Base-by-base conservation (phyloP, 371 early-diverging fungal species). In the Pancytospora epiphaga region DNA sequence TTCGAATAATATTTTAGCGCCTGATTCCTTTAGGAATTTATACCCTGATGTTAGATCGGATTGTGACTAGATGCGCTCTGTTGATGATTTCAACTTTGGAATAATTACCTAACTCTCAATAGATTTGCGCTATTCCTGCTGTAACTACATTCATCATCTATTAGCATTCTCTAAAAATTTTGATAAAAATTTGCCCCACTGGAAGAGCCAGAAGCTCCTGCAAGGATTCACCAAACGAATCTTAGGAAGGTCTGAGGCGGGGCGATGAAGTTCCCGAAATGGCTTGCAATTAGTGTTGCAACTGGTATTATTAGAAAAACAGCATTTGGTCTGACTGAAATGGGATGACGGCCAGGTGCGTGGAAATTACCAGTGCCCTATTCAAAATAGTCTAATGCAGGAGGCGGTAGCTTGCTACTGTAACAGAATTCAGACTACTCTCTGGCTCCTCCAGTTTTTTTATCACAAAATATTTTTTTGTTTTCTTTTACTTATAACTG, bases 351-450 rank as follows among this genome's bases (percentile, higher is more conserved):
- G 47, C 47, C n/a, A 22, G 60, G 72, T 50, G 73, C 51, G 43
- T 73, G 73, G 60, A 73, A 73, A 63, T 6, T 39, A 39, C n/a
- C 38, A 40, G 40, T 34, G 54, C 57, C 56, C 58, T 47, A 37
- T 27, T 50, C 18, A 37, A 19, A 73, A 66, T 66, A 73, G 74
- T 73, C 63, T 2, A 73, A 73, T 69, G 61, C 74, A 69, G 63
- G 58, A 66, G 69, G 69, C 66, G 34, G 63, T 49, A 12, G 39
- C 61, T 32, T 18, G 50, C 12, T 56, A 47, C 66, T 37, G 66
- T 63, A 73, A 73, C 74, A 36, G 6, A 62, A 73, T 73, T 73
- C 74, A 73, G 74, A 73, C 74, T 73, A 73, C 74, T 73, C 74
- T 73, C 60, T 47, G 62, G 69, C 74, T 38, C 12, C 2, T 2